Evolutionary conservation across 1,139 yeast genomes (phyloP).

Genomic region (Groenewaldozyma auringiensis): DNA sequence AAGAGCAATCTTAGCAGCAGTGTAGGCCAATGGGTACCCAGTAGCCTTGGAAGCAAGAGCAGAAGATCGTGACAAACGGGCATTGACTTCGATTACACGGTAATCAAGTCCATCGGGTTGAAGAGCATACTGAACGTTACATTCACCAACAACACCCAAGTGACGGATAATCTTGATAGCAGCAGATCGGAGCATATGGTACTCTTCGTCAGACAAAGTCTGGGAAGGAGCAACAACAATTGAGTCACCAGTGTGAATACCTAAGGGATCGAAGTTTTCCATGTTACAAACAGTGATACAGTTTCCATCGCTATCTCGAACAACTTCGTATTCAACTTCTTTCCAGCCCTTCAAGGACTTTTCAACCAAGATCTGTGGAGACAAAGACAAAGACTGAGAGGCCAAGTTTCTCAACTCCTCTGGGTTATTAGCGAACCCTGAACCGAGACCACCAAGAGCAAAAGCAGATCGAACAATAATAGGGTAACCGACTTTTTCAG

Average conservation of each 20-base stretch:
- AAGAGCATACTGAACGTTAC: constrained; percentile 95
- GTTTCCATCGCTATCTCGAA: constrained; percentile 91
- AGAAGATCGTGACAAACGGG: constrained; percentile 93
- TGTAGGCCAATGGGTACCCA: constrained; percentile 96
- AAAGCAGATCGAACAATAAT: constrained; percentile 96
- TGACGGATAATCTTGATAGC: constrained; percentile 97
- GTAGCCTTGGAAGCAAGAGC: constrained; percentile 98
- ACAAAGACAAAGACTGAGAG: constrained; percentile 76
- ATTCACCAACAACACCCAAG: constrained; percentile 97
- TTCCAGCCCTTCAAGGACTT: constrained; percentile 98
- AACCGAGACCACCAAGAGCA: constrained; percentile 96
- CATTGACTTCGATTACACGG: constrained; percentile 96
- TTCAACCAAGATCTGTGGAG: constrained; percentile 95
- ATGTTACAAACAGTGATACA: constrained; percentile 98
- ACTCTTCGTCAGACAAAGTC: constrained; percentile 92
- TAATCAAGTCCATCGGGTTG: constrained; percentile 94
- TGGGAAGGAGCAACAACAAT: constrained; percentile 99
- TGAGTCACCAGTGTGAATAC: constrained; percentile 98
- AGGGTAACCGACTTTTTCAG: constrained; percentile 83
- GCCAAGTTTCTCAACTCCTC: constrained; percentile 79
- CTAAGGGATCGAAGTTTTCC: constrained; percentile 98
- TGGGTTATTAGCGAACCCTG: constrained; percentile 86
- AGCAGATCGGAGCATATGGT: constrained; percentile 95
- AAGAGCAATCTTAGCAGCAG: constrained; percentile 94
- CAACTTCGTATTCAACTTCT: constrained; percentile 98